These are phyloP conservation scores for Drechmeria coniospora DNA, from an alignment of 2,329 filamentous ascomycete species.

Conservation along the genomic window DNA sequence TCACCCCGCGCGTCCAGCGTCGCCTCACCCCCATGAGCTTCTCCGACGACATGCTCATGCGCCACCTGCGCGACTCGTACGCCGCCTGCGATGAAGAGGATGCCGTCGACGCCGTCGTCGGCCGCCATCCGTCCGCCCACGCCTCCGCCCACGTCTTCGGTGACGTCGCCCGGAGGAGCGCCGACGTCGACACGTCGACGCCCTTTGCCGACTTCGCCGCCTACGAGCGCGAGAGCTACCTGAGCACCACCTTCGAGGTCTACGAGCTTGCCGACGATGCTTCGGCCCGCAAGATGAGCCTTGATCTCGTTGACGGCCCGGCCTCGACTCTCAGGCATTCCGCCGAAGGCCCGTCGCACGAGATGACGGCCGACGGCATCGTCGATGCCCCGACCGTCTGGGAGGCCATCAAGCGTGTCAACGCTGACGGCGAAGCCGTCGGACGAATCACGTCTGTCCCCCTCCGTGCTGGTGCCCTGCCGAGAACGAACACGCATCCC, in stretches of 20 bases:
- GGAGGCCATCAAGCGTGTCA: constrained; percentile 23
- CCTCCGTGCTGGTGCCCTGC: no score
- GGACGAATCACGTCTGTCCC: constrained; percentile 39
- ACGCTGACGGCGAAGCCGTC: constrained; percentile 24
- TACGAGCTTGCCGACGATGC: constrained; percentile 38
- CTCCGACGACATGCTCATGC: constrained; percentile 25
- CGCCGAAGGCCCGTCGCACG: constrained; percentile 8
- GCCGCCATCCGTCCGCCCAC: no score
- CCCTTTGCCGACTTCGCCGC: constrained; percentile 19
- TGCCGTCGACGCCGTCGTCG: background rate
- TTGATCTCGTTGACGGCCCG: constrained; percentile 5
- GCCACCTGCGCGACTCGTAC: constrained; percentile 22
- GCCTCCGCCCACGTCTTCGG: constrained; percentile 13
- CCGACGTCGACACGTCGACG: constrained; percentile 16
- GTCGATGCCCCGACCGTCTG: constrained; percentile 26
- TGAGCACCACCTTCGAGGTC: constrained; percentile 38
- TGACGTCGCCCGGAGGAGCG: constrained; percentile 17
- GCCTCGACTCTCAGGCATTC: constrained; percentile 10
- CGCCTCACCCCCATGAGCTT: constrained; percentile 14
- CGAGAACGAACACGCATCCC: no score
- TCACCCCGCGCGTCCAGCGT: constrained; percentile 4
- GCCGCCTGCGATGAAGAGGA: background rate
- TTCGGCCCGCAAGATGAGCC: constrained; percentile 16
- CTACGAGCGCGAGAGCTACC: constrained; percentile 22
- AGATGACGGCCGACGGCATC: constrained; percentile 12